These are phyloP conservation scores for Sapria himalayana DNA, from an alignment of 345 rosid species.

Conservation along the genomic window DNA sequence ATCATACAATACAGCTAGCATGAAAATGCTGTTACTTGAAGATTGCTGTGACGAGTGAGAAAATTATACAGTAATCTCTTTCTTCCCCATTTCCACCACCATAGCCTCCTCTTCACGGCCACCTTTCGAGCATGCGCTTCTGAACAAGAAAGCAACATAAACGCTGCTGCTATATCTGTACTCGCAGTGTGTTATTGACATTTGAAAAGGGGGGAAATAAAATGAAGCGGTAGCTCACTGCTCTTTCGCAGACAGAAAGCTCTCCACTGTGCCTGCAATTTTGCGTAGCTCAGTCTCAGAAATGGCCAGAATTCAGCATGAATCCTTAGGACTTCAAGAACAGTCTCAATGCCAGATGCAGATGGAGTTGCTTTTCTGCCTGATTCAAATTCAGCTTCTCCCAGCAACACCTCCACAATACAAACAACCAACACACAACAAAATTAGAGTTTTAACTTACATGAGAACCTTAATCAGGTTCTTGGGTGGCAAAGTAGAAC, in stretches of 20 bases:
- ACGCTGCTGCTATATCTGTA: too few relatives aligned
- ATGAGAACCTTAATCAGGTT: too few relatives aligned
- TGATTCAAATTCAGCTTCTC: conserved; percentile 32
- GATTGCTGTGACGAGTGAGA: conserved; percentile 22
- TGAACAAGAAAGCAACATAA: too few relatives aligned
- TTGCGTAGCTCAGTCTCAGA: conserved; percentile 16
- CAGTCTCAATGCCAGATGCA: conserved; percentile 44
- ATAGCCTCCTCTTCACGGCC: too few relatives aligned
- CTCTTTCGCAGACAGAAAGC: conserved; percentile 14
- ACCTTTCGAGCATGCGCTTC: too few relatives aligned
- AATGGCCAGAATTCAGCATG: conserved; percentile 70
- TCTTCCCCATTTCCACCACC: conserved; percentile 77
- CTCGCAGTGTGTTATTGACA: too few relatives aligned
- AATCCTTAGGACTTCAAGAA: conserved; percentile 60
- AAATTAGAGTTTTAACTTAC: too few relatives aligned
- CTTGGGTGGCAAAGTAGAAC: too few relatives aligned
- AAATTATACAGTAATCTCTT: conserved; percentile 36
- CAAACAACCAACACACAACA: too few relatives aligned
- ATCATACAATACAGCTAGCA: too few relatives aligned
- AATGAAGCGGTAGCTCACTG: too few relatives aligned
- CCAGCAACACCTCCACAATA: conserved; percentile 60
- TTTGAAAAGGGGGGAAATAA: too few relatives aligned
- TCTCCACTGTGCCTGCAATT: conserved; percentile 42
- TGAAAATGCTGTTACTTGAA: conserved; percentile 16
- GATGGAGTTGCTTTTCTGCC: conserved; percentile 32